Evolutionary conservation across 2,329 filamentous ascomycete species (phyloP).

Genomic region (Atkinsonella hypoxylon): DNA sequence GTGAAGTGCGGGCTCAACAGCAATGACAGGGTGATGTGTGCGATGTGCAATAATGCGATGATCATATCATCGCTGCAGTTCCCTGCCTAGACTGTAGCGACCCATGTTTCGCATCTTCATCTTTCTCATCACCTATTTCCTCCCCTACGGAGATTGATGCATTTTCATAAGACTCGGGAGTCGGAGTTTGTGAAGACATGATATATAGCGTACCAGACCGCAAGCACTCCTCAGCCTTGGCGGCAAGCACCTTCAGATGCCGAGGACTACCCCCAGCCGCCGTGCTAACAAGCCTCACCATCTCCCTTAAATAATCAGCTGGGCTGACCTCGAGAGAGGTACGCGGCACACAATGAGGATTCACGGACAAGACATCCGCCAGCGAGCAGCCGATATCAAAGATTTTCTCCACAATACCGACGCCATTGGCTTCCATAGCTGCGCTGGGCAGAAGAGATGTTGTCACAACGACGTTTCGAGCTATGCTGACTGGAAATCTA

Average conservation of each 20-base stretch:
- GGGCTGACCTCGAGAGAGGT: conserved; percentile 1
- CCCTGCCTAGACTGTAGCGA: neutral
- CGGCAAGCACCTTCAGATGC: conserved; percentile 1
- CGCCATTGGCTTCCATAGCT: conserved; percentile 21
- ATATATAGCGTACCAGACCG: neutral
- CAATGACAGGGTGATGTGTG: too few species aligned
- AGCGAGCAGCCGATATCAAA: conserved; percentile 23
- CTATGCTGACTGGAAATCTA: conserved; percentile 14
- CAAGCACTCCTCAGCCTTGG: conserved; percentile 2
- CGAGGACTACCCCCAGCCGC: conserved; percentile 1
- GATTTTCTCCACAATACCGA: conserved; percentile 21
- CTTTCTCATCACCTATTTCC: neutral
- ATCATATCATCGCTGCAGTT: too few species aligned
- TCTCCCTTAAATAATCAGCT: conserved; percentile 2
- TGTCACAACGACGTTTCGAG: conserved; percentile 14
- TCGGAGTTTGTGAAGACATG: neutral
- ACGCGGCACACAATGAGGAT: conserved; percentile 1
- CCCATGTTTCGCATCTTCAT: neutral
- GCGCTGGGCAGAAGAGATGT: conserved; percentile 12
- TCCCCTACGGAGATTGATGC: neutral
- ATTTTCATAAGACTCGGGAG: neutral
- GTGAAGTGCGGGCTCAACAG: too few species aligned
- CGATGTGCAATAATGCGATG: too few species aligned
- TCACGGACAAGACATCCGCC: conserved; percentile 12
- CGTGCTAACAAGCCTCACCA: conserved; percentile 1